Evolutionary conservation across 805 yeast species (phyloP).

Genomic region (Hanseniaspora pseudoguilliermondii): DNA sequence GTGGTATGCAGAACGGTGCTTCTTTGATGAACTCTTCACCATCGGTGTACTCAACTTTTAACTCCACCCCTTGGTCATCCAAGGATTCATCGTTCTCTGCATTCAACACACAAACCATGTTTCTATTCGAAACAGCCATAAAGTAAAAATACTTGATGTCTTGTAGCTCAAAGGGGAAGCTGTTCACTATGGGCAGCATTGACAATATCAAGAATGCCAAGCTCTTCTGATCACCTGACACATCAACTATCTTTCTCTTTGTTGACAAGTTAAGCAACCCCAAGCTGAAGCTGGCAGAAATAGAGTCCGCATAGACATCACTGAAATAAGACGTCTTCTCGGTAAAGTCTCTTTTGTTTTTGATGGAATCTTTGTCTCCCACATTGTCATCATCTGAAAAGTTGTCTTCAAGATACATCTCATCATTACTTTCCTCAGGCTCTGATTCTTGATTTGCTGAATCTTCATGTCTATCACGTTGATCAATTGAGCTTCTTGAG

Average conservation of each 20-base stretch:
- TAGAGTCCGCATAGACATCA: conserved; percentile 52
- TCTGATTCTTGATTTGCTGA: background rate
- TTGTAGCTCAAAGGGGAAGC: conserved; percentile 46
- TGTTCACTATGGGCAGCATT: conserved; percentile 44
- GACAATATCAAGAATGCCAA: conserved; percentile 45
- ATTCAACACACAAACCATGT: conserved; percentile 38
- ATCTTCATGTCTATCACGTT: background rate
- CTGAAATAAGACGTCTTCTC: conserved; percentile 22
- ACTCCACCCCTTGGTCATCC: background rate
- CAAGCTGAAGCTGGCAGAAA: conserved; percentile 67
- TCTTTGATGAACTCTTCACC: background rate
- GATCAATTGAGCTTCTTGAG: too few relatives aligned
- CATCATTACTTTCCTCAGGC: conserved; percentile 9
- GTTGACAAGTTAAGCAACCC: conserved; percentile 87
- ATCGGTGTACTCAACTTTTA: background rate
- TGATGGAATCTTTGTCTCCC: conserved; percentile 7
- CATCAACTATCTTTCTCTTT: conserved; percentile 73
- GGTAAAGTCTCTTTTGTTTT: conserved; percentile 10
- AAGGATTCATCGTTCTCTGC: background rate
- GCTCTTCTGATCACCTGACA: conserved; percentile 34
- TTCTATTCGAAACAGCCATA: conserved; percentile 64
- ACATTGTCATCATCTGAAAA: background rate
- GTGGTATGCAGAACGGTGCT: background rate
- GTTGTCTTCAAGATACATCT: background rate
- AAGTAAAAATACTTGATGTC: conserved; percentile 89